phyloP scores from a whole-genome alignment of 148 eudicot genomes.

The Chenopodium suecicum region DNA sequence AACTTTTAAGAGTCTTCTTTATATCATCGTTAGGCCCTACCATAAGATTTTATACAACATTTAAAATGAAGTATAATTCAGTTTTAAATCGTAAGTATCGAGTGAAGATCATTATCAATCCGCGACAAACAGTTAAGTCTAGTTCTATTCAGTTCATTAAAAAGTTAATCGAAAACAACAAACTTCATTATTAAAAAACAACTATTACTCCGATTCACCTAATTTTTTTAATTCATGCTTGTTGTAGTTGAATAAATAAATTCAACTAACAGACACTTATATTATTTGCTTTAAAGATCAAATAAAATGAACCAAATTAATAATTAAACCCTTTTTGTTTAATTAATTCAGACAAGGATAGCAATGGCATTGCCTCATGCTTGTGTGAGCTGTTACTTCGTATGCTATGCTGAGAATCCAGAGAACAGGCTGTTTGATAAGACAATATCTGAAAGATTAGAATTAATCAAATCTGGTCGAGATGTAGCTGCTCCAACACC shows the following conservation, averaged over 20 bases:
- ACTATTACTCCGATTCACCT: not conserved
- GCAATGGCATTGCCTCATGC: conserved; percentile 98
- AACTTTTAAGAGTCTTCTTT: no score
- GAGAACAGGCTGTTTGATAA: conserved; percentile 65
- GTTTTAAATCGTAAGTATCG: no score
- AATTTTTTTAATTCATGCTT: no score
- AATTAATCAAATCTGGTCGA: conserved; percentile 49
- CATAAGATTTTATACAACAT: no score
- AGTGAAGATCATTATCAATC: not conserved
- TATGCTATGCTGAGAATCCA: conserved; percentile 92
- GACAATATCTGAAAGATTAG: conserved; percentile 56
- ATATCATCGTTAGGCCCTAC: no score
- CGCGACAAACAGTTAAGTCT: not conserved
- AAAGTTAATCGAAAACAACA: no score
- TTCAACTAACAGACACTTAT: not conserved
- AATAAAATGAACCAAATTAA: not conserved
- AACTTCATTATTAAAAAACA: not conserved
- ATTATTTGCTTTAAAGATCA: not conserved
- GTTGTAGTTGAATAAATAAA: no score
- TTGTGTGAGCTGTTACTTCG: conserved; percentile 92
- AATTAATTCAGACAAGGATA: conserved; percentile 69
- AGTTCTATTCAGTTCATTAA: no score
- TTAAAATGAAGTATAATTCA: no score
- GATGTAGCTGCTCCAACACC: conserved; percentile 68
- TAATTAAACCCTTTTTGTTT: not conserved